Evolutionary conservation across 2,329 filamentous ascomycete species (phyloP), one percentile per base, ranked within the genome.

Genomic region (Claviceps africana): DNA sequence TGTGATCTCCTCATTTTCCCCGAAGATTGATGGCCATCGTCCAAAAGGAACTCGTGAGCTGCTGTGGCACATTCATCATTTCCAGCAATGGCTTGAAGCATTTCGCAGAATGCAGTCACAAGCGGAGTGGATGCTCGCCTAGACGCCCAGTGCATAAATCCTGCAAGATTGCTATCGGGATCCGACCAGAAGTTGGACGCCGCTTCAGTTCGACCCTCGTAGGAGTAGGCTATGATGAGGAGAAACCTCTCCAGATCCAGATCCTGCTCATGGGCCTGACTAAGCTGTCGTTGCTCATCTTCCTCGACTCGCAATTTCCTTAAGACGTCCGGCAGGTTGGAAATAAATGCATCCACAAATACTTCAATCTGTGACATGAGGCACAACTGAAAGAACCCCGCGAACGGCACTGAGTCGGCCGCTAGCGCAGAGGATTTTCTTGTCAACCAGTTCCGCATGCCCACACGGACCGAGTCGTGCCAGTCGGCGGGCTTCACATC

Each of bases 111-210:
- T 13, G 91, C 90, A 55, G 88, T 93, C 54, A 95, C 90, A 25
- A 95, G 78, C n/a, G 93, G 93, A 0, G 94, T 96, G 0, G 94
- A 95, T 55, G 95, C 89, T 60, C 93, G 79, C 59, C 88, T 85
- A 3, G 93, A 95, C n/a, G 90, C 87, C 93, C 93, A 98, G 57
- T 95, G 87, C 64, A 98, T 77, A 64, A 98, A 98, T 0, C 93
- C 93, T 56, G 90, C 87, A 33, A 98, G 73, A 59, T 96, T 95
- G 62, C 89, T 89, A 61, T 98, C 93, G 2, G 86, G 82, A 62
- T 96, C 90, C 33, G 79, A 79, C 93, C 93, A 98, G 59, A 97
- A 97, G 46, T 83, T 85, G 61, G 87, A 81, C 10, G 90, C 88
- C 28, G 88, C 85, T 50, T 95, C 88, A 17, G 86, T 80, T 37